These are phyloP conservation scores for Bertia moriformis DNA, from an alignment of 2,329 filamentous ascomycete genomes.

Conservation along the genomic window DNA sequence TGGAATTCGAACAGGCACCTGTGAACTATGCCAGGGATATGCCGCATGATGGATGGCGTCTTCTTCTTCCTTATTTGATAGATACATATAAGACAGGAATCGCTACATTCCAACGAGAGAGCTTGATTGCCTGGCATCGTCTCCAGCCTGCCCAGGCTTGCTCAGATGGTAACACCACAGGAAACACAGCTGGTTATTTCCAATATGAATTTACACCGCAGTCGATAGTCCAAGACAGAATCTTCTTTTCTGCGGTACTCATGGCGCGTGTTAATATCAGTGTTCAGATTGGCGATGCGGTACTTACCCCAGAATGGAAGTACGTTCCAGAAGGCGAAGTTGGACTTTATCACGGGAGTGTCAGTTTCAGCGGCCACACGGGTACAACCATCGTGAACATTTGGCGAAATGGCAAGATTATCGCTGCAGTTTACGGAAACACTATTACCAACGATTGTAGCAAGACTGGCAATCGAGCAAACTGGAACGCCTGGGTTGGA, in stretches of 20 bases:
- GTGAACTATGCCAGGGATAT: slow-evolving; percentile 29
- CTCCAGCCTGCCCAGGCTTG: slow-evolving; percentile 11
- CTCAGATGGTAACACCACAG: slow-evolving; percentile 15
- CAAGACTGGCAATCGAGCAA: slow-evolving; percentile 9
- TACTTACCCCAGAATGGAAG: slow-evolving; percentile 8
- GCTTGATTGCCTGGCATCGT: slow-evolving; percentile 17
- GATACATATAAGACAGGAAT: slow-evolving; percentile 28
- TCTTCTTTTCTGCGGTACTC: slow-evolving; percentile 19
- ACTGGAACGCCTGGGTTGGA: slow-evolving; percentile 22
- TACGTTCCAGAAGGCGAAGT: slow-evolving; percentile 11
- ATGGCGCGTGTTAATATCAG: slow-evolving; percentile 11
- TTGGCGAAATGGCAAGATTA: slow-evolving; percentile 6
- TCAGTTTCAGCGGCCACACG: slow-evolving; percentile 7
- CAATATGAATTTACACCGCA: slow-evolving; percentile 8
- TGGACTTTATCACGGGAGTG: slow-evolving; percentile 17
- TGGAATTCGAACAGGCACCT: slow-evolving; percentile 26
- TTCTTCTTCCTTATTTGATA: slow-evolving; percentile 32
- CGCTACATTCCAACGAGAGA: slow-evolving; percentile 13
- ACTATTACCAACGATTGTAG: slow-evolving; percentile 11
- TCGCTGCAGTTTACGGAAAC: slow-evolving; percentile 10
- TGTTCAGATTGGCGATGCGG: slow-evolving; percentile 15
- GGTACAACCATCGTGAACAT: slow-evolving; percentile 13
- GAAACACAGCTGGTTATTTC: slow-evolving; percentile 11
- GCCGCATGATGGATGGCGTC: slow-evolving; percentile 33
- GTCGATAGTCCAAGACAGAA: slow-evolving; percentile 6